phyloP scores from a whole-genome alignment of 768 basidiomycete genomes.

The Trametes cubensis region DNA sequence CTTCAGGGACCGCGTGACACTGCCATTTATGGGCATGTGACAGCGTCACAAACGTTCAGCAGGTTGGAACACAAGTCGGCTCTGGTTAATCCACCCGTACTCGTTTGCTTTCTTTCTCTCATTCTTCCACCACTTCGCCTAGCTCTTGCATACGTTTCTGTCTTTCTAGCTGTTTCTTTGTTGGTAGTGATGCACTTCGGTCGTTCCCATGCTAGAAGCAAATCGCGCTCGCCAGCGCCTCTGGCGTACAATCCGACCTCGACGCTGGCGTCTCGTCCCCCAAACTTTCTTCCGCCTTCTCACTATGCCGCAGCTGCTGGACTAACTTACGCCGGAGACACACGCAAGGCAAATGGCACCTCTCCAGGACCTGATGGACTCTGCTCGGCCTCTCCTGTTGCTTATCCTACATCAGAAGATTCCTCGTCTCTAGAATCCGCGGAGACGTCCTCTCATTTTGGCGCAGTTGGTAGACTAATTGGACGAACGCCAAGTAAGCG shows the following conservation, averaged over 20 bases:
- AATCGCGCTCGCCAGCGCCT: constrained; percentile 27
- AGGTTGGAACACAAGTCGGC: not conserved
- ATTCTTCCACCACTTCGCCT: no score
- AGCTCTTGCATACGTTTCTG: not conserved
- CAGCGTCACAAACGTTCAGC: constrained; percentile 10
- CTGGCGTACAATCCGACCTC: not conserved
- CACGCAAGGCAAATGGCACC: not conserved
- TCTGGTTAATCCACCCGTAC: not conserved
- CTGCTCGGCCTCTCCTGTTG: constrained; percentile 9
- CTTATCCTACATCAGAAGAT: constrained; percentile 20
- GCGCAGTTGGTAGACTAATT: constrained; percentile 1
- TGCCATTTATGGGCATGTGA: not conserved
- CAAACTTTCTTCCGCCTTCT: constrained; percentile 38
- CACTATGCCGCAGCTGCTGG: constrained; percentile 42
- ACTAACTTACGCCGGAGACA: constrained; percentile 17
- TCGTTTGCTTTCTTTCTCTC: not conserved
- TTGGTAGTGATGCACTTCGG: constrained; percentile 18
- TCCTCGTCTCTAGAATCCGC: constrained; percentile 14
- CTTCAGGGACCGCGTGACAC: not conserved
- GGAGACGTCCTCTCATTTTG: constrained; percentile 1
- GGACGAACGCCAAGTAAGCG: constrained; percentile 19
- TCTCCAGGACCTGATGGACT: not conserved
- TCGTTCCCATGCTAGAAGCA: constrained; percentile 24
- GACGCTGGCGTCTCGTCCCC: constrained; percentile 25
- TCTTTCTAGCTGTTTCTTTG: not conserved